Evolutionary conservation across 2,329 filamentous ascomycete genomes (phyloP).

Genomic region (Cladosporium sphaerospermum): DNA sequence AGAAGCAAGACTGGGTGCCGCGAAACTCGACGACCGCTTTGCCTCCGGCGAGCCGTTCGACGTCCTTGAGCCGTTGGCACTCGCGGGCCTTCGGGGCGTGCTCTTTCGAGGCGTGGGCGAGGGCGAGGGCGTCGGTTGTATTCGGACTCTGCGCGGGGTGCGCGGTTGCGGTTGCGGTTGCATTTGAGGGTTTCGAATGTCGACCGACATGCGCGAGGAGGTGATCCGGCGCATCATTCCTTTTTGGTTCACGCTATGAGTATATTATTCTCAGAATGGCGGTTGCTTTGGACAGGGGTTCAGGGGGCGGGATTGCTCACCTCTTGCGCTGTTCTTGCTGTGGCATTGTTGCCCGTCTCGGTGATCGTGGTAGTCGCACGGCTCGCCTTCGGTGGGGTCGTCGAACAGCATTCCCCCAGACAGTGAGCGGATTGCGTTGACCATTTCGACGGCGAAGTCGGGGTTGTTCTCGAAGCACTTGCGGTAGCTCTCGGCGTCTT

Average conservation of each 20-base stretch:
- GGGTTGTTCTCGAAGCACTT: slow-evolving; percentile 45
- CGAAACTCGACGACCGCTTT: neutral
- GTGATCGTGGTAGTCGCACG: slow-evolving; percentile 48
- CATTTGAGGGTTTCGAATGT: neutral
- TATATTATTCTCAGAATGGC: slow-evolving; percentile 1
- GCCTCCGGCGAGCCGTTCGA: slow-evolving; percentile 6
- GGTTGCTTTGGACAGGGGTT: neutral
- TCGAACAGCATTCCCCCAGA: slow-evolving; percentile 47
- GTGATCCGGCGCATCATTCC: slow-evolving; percentile 11
- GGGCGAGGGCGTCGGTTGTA: neutral
- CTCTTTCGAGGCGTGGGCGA: neutral
- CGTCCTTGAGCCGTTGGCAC: neutral
- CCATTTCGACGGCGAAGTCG: slow-evolving; percentile 48
- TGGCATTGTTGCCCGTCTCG: slow-evolving; percentile 28
- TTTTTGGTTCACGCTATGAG: slow-evolving; percentile 7
- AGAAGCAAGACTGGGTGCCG: neutral
- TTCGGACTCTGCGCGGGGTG: slow-evolving; percentile 6
- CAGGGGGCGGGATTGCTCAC: neutral
- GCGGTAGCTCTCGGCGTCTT: slow-evolving; percentile 45
- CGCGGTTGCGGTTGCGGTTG: neutral
- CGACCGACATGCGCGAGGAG: slow-evolving; percentile 7
- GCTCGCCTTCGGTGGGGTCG: slow-evolving; percentile 44
- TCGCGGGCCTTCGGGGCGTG: neutral
- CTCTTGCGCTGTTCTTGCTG: neutral
- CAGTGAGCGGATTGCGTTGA: slow-evolving; percentile 46